Conservation (phyloP, 768 basidiomycete species). For the Pisolithus tinctorius region DNA sequence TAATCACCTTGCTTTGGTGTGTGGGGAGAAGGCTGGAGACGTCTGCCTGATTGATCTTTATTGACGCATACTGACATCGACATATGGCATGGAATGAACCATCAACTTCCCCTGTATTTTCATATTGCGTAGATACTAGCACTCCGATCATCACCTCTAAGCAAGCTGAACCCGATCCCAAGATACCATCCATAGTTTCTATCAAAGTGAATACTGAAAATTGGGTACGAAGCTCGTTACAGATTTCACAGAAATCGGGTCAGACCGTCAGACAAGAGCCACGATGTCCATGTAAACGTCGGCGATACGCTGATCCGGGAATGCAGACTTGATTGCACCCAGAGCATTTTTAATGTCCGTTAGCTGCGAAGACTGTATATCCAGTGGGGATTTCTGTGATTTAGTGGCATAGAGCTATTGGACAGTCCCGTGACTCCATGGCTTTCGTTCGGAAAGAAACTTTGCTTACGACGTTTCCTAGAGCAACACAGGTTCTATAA, state of each 20-base stretch:
- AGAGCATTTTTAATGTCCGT: conserved; percentile 36
- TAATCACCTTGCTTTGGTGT: too few species aligned
- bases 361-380: conserved; percentile 29
- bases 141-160: too few species aligned
- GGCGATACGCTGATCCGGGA: conserved; percentile 55
- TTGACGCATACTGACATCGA: too few species aligned
- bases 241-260: background rate
- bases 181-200: too few species aligned
- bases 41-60: too few species aligned
- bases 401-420: conserved; percentile 45
- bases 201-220: too few species aligned
- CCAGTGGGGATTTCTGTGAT: conserved; percentile 28
- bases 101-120: too few species aligned
- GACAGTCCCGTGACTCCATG: conserved; percentile 4
- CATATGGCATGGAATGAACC: background rate
- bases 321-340: conserved; percentile 35
- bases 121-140: too few species aligned
- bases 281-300: conserved; percentile 44
- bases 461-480: conserved; percentile 62
- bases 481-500: conserved; percentile 64
- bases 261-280: conserved; percentile 29
- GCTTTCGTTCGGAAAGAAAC: background rate
- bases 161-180: too few species aligned
- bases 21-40: too few species aligned
- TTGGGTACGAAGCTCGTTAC: too few species aligned